phyloP scores from a whole-genome alignment of 805 yeast genomes.

The Wickerhamiella domercqiae region DNA sequence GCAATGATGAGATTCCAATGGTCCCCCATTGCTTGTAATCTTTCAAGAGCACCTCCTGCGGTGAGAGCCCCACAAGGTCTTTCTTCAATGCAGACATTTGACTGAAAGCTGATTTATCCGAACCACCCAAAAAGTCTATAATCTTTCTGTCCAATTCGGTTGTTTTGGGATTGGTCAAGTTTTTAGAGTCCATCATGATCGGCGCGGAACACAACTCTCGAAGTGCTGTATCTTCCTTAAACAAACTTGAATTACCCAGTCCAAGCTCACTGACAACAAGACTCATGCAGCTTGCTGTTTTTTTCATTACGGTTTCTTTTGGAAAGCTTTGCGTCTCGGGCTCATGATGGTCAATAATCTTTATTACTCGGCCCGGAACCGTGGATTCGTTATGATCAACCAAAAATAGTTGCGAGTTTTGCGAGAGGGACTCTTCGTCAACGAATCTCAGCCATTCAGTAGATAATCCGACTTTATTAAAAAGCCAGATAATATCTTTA shows the following conservation, averaged over 20 bases:
- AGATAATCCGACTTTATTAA: slow-evolving; percentile 34
- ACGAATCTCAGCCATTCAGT: slow-evolving; percentile 39
- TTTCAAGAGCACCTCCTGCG: slow-evolving; percentile 52
- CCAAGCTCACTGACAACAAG: slow-evolving; percentile 53
- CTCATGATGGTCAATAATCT: slow-evolving; percentile 73
- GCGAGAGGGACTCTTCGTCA: slow-evolving; percentile 39
- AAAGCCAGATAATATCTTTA: slow-evolving; percentile 48
- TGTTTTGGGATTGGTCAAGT: slow-evolving; percentile 39
- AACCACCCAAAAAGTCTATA: slow-evolving; percentile 4
- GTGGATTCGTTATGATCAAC: slow-evolving; percentile 47
- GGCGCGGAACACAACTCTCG: slow-evolving; percentile 47
- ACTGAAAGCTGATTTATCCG: slow-evolving; percentile 4
- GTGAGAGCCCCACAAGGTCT: slow-evolving; percentile 44
- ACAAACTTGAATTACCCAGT: slow-evolving; percentile 14
- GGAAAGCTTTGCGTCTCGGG: slow-evolving; percentile 32
- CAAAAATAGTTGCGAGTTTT: slow-evolving; percentile 32
- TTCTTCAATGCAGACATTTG: slow-evolving; percentile 28
- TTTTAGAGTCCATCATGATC: slow-evolving; percentile 59
- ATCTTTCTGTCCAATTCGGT: slow-evolving; percentile 36
- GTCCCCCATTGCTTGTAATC: slow-evolving; percentile 65
- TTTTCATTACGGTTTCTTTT: slow-evolving; percentile 23
- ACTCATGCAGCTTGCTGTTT: slow-evolving; percentile 67
- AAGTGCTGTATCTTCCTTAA: slow-evolving; percentile 23
- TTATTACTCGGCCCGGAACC: slow-evolving; percentile 30
- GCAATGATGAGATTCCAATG: slow-evolving; percentile 68